phyloP scores from a whole-genome alignment of 768 basidiomycete species.

The Termitomyces sp. region DNA sequence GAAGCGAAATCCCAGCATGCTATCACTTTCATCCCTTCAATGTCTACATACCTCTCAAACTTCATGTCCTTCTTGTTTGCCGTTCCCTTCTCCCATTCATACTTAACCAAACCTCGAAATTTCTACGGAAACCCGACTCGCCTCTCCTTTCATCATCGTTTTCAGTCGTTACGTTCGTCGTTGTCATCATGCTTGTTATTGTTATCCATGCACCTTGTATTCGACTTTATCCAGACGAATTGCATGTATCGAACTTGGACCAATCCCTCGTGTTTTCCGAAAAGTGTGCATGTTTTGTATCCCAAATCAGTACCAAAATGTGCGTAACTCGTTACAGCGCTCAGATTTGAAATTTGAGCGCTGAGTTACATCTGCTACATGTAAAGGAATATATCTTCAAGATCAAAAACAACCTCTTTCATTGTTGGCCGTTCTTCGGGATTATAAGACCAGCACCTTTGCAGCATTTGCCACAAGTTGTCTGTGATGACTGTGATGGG shows the following conservation, averaged over 20 bases:
- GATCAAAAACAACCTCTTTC: conserved; percentile 3
- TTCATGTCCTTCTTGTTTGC: neutral
- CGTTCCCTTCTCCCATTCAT: neutral
- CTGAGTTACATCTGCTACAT: no score
- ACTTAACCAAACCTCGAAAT: conserved; percentile 4
- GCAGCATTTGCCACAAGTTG: conserved; percentile 1
- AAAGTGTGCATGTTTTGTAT: no score
- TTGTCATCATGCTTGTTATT: conserved; percentile 3
- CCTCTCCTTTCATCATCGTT: conserved; percentile 5
- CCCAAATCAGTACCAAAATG: no score
- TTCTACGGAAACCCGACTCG: conserved; percentile 14
- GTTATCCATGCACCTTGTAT: conserved; percentile 6
- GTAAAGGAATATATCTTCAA: conserved; percentile 9
- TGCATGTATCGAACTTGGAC: conserved; percentile 1
- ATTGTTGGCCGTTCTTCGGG: neutral
- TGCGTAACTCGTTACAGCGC: neutral
- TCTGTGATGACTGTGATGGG: neutral
- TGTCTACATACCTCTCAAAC: neutral
- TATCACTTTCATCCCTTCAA: conserved; percentile 2
- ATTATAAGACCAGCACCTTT: conserved; percentile 1
- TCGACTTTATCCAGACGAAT: neutral
- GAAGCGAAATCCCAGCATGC: conserved; percentile 5
- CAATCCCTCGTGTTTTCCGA: neutral
- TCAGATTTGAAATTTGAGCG: no score
- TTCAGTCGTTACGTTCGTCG: conserved; percentile 4